These are phyloP conservation scores for Fusarium nygamai DNA, from an alignment of 2,329 filamentous ascomycete genomes.

Conservation along the genomic window DNA sequence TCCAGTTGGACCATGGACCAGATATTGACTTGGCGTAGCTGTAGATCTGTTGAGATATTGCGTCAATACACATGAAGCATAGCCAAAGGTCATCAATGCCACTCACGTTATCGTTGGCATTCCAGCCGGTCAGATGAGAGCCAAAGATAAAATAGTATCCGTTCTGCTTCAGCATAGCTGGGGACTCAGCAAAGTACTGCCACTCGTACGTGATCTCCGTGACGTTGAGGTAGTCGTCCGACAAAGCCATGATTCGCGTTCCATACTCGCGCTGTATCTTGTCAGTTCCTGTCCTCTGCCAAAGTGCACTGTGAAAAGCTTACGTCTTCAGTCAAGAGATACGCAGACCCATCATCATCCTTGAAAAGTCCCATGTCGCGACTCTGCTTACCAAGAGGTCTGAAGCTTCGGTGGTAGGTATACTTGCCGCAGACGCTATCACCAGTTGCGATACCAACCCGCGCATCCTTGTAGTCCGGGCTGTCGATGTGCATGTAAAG, in stretches of 20 bases:
- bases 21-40: constrained; percentile 65
- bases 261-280: constrained; percentile 60
- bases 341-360: constrained; percentile 69
- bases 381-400: constrained; percentile 50
- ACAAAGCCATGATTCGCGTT: constrained; percentile 66
- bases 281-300: neutral
- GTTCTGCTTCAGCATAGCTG: constrained; percentile 69
- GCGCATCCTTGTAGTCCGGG: constrained; percentile 69
- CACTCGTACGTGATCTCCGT: constrained; percentile 61
- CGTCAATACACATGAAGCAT: neutral
- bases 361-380: constrained; percentile 70
- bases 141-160: constrained; percentile 74
- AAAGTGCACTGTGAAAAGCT: constrained; percentile 23
- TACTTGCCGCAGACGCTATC: constrained; percentile 70
- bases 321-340: constrained; percentile 72
- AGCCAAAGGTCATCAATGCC: fast-evolving
- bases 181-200: constrained; percentile 66
- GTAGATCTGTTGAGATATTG: constrained; percentile 52
- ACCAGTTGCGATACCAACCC: constrained; percentile 70
- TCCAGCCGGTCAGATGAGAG: constrained; percentile 65
- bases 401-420: constrained; percentile 48
- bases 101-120: constrained; percentile 69
- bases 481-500: constrained; percentile 75
- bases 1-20: constrained; percentile 70
- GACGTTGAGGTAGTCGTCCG: constrained; percentile 66